These are phyloP conservation scores for Triadica sebifera DNA, from an alignment of 345 rosid genomes.

Conservation along the genomic window DNA sequence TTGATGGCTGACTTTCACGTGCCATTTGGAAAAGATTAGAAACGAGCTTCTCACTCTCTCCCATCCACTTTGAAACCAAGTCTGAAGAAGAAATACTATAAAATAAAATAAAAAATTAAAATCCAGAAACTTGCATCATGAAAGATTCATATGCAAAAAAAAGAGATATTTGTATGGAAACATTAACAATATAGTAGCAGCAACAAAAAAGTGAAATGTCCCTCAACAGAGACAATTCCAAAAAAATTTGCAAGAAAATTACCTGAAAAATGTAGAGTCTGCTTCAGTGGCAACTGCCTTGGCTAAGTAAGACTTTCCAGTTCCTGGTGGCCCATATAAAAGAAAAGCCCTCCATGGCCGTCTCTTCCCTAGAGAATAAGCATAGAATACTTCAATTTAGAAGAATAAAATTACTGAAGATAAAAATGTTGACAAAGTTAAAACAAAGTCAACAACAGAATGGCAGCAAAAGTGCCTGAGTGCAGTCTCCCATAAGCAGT, in stretches of 20 bases:
- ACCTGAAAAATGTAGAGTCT: slow-evolving; percentile 93
- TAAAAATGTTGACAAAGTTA: background rate
- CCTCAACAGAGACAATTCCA: background rate
- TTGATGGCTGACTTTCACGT: slow-evolving; percentile 92
- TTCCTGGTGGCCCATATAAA: slow-evolving; percentile 96
- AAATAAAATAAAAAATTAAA: slow-evolving; percentile 5
- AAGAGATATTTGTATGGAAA: background rate
- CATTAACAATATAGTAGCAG: background rate
- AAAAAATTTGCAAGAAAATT: background rate
- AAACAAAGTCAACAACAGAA: background rate
- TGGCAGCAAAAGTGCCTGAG: background rate
- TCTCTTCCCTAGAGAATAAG: slow-evolving; percentile 67
- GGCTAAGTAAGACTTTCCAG: slow-evolving; percentile 91
- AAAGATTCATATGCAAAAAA: background rate
- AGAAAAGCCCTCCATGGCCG: slow-evolving; percentile 91
- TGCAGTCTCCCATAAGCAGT: background rate
- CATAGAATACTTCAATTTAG: background rate
- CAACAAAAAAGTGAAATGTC: background rate
- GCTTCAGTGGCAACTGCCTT: slow-evolving; percentile 98
- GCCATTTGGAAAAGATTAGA: slow-evolving; percentile 94
- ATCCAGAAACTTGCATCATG: background rate
- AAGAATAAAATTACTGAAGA: background rate
- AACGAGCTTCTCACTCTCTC: slow-evolving; percentile 94
- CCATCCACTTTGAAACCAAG: slow-evolving; percentile 98
- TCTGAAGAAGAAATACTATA: slow-evolving; percentile 90